phyloP scores from a whole-genome alignment of 345 rosid genomes.

The Sonneratia caseolaris region DNA sequence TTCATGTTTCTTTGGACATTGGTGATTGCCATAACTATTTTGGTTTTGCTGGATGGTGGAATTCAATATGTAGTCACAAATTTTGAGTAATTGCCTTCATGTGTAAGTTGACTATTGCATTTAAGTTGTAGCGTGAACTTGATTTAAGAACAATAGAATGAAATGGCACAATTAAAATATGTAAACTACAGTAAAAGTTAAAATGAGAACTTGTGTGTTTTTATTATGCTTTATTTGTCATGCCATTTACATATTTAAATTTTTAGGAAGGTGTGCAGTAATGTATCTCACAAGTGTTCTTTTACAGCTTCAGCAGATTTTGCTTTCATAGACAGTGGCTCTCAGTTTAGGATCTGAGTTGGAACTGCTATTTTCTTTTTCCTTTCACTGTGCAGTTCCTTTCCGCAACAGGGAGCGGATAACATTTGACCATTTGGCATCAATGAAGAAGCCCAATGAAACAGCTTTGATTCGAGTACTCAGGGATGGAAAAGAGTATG shows the following conservation, averaged over 20 bases:
- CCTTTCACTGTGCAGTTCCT: slow-evolving; percentile 44
- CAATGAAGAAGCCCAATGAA: slow-evolving; percentile 84
- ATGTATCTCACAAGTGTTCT: neutral
- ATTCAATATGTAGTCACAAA: too few relatives aligned
- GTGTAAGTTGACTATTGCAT: neutral
- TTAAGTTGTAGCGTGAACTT: neutral
- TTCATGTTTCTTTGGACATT: neutral
- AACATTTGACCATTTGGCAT: slow-evolving; percentile 78
- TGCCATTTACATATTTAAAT: neutral
- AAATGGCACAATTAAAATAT: neutral
- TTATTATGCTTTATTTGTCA: neutral
- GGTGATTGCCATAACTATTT: neutral
- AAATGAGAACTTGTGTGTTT: neutral
- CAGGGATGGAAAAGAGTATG: slow-evolving; percentile 57
- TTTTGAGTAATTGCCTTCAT: neutral
- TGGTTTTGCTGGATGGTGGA: neutral
- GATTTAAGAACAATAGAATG: neutral
- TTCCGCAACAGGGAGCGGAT: slow-evolving; percentile 77
- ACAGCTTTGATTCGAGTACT: slow-evolving; percentile 48
- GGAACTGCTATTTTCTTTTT: slow-evolving; percentile 9
- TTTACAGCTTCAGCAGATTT: neutral
- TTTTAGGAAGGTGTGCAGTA: neutral
- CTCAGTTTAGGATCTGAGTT: slow-evolving; percentile 1
- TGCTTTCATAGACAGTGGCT: neutral
- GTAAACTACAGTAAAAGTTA: neutral